Conservation (phyloP, 352 stramenopile species). For the Pythium diclinum region DNA sequence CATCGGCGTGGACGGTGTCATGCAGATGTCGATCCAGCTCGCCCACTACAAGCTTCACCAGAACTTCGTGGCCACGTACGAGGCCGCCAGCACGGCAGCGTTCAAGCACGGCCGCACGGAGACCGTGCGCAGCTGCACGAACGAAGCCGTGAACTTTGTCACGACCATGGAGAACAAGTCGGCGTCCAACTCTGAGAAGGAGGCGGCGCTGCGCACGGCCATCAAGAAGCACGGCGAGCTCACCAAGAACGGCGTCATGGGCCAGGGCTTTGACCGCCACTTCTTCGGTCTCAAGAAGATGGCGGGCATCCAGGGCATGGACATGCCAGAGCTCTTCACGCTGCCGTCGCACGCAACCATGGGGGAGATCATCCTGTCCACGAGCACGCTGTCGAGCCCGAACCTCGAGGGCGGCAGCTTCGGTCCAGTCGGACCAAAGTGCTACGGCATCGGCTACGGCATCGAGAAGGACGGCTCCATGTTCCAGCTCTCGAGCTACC, state of each 20-base stretch:
- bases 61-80: constrained; percentile 85
- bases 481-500: constrained; percentile 87
- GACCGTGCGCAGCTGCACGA: constrained; percentile 87
- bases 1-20: constrained; percentile 87
- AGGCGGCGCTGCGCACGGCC: constrained; percentile 51
- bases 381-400: constrained; percentile 83
- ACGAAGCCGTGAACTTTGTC: constrained; percentile 78
- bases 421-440: constrained; percentile 85
- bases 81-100: constrained; percentile 85
- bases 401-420: constrained; percentile 88
- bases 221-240: constrained; percentile 88
- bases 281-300: constrained; percentile 79
- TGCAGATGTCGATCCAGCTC: constrained; percentile 91
- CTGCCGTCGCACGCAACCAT: constrained; percentile 75
- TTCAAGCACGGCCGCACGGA: constrained; percentile 91
- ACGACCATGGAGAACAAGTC: constrained; percentile 60
- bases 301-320: constrained; percentile 51
- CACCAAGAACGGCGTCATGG: constrained; percentile 90
- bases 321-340: constrained; percentile 75
- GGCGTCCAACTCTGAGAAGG: constrained; percentile 58
- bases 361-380: constrained; percentile 90
- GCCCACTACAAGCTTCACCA: constrained; percentile 83
- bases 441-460: constrained; percentile 89
- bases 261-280: constrained; percentile 87
- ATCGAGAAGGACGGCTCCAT: constrained; percentile 80